Conservation (phyloP, 108 stramenopile genomes). For the Nitzschia putrida region DNA sequence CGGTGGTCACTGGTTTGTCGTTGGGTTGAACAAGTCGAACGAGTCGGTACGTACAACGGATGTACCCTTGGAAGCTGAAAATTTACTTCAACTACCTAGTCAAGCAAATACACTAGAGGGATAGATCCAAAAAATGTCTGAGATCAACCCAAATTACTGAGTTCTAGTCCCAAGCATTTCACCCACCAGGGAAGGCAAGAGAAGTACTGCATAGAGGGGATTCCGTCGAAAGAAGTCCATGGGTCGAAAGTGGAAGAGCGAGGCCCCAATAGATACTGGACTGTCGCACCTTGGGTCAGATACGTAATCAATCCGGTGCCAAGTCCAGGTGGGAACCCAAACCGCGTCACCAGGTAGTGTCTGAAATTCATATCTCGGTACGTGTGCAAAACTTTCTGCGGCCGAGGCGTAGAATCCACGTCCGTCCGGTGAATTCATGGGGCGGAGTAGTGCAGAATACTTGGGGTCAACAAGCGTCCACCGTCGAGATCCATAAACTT, state of each 20-base stretch:
- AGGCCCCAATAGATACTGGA: slow-evolving; percentile 66
- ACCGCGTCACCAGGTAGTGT: slow-evolving; percentile 72
- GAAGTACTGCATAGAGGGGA: slow-evolving; percentile 71
- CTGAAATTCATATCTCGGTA: slow-evolving; percentile 54
- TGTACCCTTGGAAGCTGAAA: no score
- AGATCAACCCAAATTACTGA: slow-evolving; percentile 35
- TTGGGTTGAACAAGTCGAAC: no score
- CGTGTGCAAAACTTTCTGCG: slow-evolving; percentile 18
- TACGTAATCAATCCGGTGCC: slow-evolving; percentile 85
- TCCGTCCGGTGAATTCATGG: slow-evolving; percentile 68
- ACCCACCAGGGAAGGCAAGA: slow-evolving; percentile 70
- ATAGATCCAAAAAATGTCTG: no score
- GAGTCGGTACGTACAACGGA: no score
- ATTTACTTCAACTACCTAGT: no score
- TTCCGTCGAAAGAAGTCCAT: slow-evolving; percentile 54
- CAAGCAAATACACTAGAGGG: no score
- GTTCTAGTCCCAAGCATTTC: slow-evolving; percentile 74
- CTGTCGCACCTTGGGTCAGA: slow-evolving; percentile 1
- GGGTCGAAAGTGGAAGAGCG: slow-evolving; percentile 89
- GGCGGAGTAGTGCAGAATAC: slow-evolving; percentile 53
- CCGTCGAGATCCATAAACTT: slow-evolving; percentile 59
- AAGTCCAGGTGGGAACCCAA: slow-evolving; percentile 88
- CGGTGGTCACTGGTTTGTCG: no score
- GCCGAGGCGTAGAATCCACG: slow-evolving; percentile 69
- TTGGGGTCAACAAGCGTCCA: slow-evolving; percentile 77